Evolutionary conservation across 179 eudicot genomes (phyloP).

Genomic region (Gypsophila paniculata): DNA sequence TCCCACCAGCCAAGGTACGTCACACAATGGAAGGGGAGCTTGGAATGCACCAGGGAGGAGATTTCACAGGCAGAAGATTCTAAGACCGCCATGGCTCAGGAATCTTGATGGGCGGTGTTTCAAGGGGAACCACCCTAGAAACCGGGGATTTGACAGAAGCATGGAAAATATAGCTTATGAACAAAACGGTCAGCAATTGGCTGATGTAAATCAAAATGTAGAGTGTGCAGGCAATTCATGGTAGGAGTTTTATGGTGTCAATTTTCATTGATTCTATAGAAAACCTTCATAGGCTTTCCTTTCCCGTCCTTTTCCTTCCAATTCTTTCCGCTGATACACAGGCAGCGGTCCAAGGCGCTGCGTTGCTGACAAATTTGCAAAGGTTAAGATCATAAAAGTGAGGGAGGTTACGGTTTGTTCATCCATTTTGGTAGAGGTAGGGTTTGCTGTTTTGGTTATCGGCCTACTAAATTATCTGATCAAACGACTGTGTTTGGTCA

Average conservation of each 20-base stretch:
- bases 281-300: constrained; percentile 15
- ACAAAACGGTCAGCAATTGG: constrained; percentile 29
- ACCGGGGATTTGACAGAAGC: constrained; percentile 24
- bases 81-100: constrained; percentile 55
- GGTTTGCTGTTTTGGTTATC: constrained; percentile 10
- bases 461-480: background rate
- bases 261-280: constrained; percentile 31
- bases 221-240: constrained; percentile 39
- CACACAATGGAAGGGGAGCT: constrained; percentile 29
- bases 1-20: constrained; percentile 29
- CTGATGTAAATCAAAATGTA: constrained; percentile 37
- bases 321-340: constrained; percentile 18
- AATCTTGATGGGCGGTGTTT: constrained; percentile 39
- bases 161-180: constrained; percentile 28
- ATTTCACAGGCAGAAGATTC: constrained; percentile 49
- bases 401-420: constrained; percentile 18
- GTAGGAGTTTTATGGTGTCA: constrained; percentile 19
- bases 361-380: constrained; percentile 5
- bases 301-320: background rate
- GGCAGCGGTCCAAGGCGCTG: background rate
- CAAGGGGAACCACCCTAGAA: constrained; percentile 38
- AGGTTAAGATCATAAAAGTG: constrained; percentile 12
- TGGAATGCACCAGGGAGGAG: constrained; percentile 42
- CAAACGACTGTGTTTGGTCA: too few relatives aligned
- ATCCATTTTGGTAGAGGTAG: constrained; percentile 23